Evolutionary conservation across 2,329 filamentous ascomycete genomes (phyloP).

Genomic region (Nigrograna mackinnonii): DNA sequence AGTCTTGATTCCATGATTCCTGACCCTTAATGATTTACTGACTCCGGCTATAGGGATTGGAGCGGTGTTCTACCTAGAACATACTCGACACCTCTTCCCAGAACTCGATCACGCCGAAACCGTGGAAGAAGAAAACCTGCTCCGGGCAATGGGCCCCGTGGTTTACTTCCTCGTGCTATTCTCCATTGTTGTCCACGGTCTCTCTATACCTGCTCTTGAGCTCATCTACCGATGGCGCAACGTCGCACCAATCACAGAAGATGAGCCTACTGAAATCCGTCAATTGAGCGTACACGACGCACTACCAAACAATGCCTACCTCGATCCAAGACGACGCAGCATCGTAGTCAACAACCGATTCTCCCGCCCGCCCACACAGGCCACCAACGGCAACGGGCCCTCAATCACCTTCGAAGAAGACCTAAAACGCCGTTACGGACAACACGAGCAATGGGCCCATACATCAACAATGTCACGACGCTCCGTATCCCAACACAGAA

Average conservation of each 20-base stretch:
- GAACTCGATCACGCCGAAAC: slow-evolving; percentile 38
- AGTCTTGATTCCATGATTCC: neutral
- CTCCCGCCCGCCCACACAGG: slow-evolving; percentile 15
- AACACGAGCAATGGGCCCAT: neutral
- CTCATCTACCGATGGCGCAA: slow-evolving; percentile 29
- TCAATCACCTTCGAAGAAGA: neutral
- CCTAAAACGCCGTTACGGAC: neutral
- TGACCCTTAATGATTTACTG: neutral
- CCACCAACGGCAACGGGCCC: neutral
- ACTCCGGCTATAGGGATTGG: slow-evolving; percentile 32
- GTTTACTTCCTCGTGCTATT: slow-evolving; percentile 49
- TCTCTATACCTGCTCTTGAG: slow-evolving; percentile 48
- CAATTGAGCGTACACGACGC: slow-evolving; percentile 38
- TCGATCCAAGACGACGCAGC: slow-evolving; percentile 22
- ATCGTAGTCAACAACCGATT: slow-evolving; percentile 53
- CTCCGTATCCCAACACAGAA: too few relatives aligned
- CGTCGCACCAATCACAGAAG: slow-evolving; percentile 37
- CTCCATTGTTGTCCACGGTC: slow-evolving; percentile 48
- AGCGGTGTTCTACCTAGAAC: slow-evolving; percentile 45
- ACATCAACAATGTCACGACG: too few relatives aligned
- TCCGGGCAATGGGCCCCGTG: slow-evolving; percentile 39
- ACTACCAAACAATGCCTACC: slow-evolving; percentile 45
- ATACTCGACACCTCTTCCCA: slow-evolving; percentile 43
- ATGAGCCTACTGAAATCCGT: slow-evolving; percentile 34
- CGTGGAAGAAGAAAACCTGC: slow-evolving; percentile 40